Evolutionary conservation across 345 rosid species (phyloP).

Genomic region (Nephelium lappaceum): DNA sequence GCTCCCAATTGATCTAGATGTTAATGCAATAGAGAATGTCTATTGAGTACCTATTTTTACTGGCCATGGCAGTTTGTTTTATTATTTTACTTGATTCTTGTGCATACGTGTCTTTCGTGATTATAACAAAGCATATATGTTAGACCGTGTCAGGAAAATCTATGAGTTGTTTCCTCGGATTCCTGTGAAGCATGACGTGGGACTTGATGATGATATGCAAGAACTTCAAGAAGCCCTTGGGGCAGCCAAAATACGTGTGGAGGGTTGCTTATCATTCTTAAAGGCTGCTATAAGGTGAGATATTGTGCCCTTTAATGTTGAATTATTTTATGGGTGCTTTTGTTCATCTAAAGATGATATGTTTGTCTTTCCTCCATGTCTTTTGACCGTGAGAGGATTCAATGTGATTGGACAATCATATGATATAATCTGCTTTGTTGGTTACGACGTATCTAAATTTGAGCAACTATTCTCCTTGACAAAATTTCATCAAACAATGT

Average conservation of each 20-base stretch:
- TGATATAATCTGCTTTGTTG: background rate
- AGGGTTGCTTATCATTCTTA: constrained; percentile 79
- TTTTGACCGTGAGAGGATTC: background rate
- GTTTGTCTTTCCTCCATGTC: background rate
- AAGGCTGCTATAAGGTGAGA: constrained; percentile 87
- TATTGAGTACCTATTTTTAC: background rate
- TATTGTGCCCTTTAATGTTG: background rate
- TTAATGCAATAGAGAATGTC: constrained; percentile 3
- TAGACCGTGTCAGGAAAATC: constrained; percentile 80
- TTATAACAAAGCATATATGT: constrained; percentile 39
- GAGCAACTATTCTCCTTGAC: background rate
- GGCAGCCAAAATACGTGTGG: constrained; percentile 83
- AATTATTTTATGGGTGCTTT: background rate
- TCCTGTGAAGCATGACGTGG: constrained; percentile 72
- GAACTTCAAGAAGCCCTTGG: constrained; percentile 81
- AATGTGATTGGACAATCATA: background rate
- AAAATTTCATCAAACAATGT: constrained; percentile 7
- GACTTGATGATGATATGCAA: constrained; percentile 72
- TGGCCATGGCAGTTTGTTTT: background rate
- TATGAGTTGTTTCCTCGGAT: constrained; percentile 79
- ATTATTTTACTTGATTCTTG: background rate
- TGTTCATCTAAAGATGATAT: background rate
- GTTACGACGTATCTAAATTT: background rate
- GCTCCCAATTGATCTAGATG: background rate
- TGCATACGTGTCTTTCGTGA: background rate